A percentile compares a stretch with the other conserved stretches of the same genome.
These are phyloP conservation scores for Hericium coralloides DNA, from an alignment of 768 basidiomycete genomes.

Conservation along the genomic window DNA sequence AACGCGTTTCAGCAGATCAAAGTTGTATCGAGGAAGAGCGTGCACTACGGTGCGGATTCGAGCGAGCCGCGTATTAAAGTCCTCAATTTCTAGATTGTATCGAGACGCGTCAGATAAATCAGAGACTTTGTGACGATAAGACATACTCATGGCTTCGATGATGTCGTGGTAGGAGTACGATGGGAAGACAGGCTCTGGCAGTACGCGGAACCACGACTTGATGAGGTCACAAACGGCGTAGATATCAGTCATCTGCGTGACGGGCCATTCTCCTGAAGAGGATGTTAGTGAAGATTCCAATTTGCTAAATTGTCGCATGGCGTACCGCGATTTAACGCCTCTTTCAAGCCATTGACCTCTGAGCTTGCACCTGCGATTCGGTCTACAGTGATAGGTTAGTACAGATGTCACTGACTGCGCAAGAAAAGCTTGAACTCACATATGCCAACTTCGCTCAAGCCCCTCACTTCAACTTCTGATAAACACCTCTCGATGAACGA, in stretches of 20 bases:
- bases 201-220: conserved; percentile 78
- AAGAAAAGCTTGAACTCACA: conserved; percentile 38
- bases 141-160: conserved; percentile 60
- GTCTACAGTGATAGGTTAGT: conserved; percentile 33
- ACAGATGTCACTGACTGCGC: not conserved
- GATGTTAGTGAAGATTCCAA: not conserved
- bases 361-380: conserved; percentile 73
- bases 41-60: conserved; percentile 63
- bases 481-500: conserved; percentile 58
- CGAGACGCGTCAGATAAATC: not conserved
- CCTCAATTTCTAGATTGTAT: conserved; percentile 45
- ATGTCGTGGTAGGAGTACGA: conserved; percentile 55
- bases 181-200: conserved; percentile 77
- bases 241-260: conserved; percentile 56
- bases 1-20: conserved; percentile 71
- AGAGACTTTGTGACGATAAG: not conserved
- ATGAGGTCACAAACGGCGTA: conserved; percentile 78
- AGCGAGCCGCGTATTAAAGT: conserved; percentile 55
- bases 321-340: conserved; percentile 66
- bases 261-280: conserved; percentile 47
- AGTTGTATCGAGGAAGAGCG: conserved; percentile 60
- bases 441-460: conserved; percentile 74
- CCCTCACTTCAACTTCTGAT: conserved; percentile 62
- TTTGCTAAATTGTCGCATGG: not conserved
- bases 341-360: conserved; percentile 60